Base-by-base conservation (phyloP, 2,329 filamentous ascomycete species). In the Cucurbitaria berberidis region DNA sequence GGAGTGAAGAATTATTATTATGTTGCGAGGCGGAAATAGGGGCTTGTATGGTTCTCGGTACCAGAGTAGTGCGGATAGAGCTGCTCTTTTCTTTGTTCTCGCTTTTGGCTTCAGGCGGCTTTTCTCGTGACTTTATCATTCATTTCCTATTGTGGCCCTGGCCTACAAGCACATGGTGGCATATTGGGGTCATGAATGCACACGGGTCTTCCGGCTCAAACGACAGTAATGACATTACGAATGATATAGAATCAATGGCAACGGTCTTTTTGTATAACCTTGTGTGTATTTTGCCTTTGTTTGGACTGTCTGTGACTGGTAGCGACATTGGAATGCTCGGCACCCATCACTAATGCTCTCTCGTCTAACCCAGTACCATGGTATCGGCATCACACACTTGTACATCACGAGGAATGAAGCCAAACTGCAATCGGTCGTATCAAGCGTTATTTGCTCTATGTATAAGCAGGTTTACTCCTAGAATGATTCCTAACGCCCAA, bases 401-500 rank as follows among this genome's bases (percentile, higher is more conserved):
- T 22, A 39, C 36, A 15, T 21, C 19, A 34, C 18, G 21, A 38
- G 15, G 10, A 22, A 15, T 22, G 21, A 24, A 22, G 19, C 13
- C 6, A 21, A 10, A 24, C 36, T 39, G 19, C 35, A 39, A 22
- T 15, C 7, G 19, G 5, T 47, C 27, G 18, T 39, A 45, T 47
- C 48, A 44, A 38, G 22, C 10, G 18, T 46, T 49, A 16, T 48
- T 59, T 52, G 27, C 38, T 38, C 39, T 53, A 53, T 48, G 22
- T 45, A 15, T 26, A 40, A 41, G 36, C 39, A 46, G 26, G 16
- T 11, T 30, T 53, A 56, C 39, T 48, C 51, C 35, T 27, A 45
- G 47, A 57, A 35, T 46, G 30, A 57, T 48, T 38, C 49, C 45
- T 45, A 50, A 59, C 56, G 56, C 56, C 56, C 49, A 26, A 39